These are phyloP conservation scores for Parafenestella ontariensis DNA, from an alignment of 2,329 filamentous ascomycete species.

Conservation along the genomic window DNA sequence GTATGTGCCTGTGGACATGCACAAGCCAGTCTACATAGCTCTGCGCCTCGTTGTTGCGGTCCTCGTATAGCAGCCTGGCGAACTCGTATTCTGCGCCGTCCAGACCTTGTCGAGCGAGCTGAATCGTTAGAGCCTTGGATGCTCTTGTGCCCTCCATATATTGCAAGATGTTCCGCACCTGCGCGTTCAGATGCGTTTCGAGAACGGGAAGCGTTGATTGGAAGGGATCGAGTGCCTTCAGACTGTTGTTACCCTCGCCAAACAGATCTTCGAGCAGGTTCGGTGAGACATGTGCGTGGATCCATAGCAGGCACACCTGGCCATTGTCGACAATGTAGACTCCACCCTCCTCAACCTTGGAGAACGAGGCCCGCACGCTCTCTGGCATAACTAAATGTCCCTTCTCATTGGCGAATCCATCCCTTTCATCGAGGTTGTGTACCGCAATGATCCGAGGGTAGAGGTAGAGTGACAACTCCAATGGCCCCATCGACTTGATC, in stretches of 20 bases:
- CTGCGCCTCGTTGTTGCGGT: conserved; percentile 96
- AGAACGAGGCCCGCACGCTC: conserved; percentile 81
- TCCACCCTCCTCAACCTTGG: conserved; percentile 87
- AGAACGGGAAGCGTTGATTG: conserved; percentile 80
- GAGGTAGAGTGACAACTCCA: conserved; percentile 88
- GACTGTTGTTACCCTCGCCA: conserved; percentile 72
- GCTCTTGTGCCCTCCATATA: conserved; percentile 82
- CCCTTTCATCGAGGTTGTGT: conserved; percentile 84
- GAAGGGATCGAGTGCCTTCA: conserved; percentile 83
- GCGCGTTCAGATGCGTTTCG: conserved; percentile 90
- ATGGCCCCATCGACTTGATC: conserved; percentile 84
- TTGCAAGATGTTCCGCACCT: conserved; percentile 91
- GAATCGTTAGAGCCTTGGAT: conserved; percentile 86
- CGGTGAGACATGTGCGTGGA: conserved; percentile 89
- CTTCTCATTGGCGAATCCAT: conserved; percentile 92
- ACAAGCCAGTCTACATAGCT: conserved; percentile 99
- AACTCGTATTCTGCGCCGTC: conserved; percentile 98
- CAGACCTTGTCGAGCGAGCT: conserved; percentile 88
- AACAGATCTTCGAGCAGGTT: conserved; percentile 92
- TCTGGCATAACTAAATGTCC: conserved; percentile 87
- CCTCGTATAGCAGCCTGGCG: conserved; percentile 87
- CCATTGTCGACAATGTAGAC: conserved; percentile 96
- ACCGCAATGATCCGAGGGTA: conserved; percentile 93
- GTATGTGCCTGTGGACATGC: conserved; percentile 90
- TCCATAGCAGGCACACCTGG: conserved; percentile 88